Evolutionary conservation across 2,329 filamentous ascomycete species (phyloP).

Genomic region (Sclerotinia spermophila): DNA sequence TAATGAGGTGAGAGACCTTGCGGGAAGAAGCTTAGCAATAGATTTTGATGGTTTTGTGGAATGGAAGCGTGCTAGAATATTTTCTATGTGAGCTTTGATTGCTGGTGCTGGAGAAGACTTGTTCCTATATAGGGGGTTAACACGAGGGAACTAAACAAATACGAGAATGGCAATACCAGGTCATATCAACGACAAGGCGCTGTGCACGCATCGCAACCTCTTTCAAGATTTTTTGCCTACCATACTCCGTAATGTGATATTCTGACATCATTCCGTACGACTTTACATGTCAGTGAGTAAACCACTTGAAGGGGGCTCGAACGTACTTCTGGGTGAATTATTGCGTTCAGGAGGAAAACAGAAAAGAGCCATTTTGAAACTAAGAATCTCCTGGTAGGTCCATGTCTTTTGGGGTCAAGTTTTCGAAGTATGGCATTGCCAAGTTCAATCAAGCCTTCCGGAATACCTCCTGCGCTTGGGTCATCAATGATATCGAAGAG

Average conservation of each 20-base stretch:
- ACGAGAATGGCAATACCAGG: conserved; percentile 44
- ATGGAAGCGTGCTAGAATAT: conserved; percentile 62
- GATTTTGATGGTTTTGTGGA: conserved; percentile 42
- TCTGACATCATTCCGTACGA: conserved; percentile 72
- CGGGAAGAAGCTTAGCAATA: conserved; percentile 60
- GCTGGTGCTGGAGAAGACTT: conserved; percentile 60
- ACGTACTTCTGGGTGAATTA: conserved; percentile 81
- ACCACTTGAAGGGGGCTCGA: conserved; percentile 17
- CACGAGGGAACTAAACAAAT: neutral
- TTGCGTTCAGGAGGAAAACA: conserved; percentile 75
- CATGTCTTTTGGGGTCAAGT: conserved; percentile 67
- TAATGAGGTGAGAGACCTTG: conserved; percentile 67
- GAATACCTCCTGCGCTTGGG: conserved; percentile 78
- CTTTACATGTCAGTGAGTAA: conserved; percentile 30
- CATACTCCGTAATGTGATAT: conserved; percentile 89
- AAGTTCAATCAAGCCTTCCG: conserved; percentile 78
- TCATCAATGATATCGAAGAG: conserved; percentile 86
- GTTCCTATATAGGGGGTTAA: conserved; percentile 40
- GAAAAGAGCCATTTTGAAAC: conserved; percentile 92
- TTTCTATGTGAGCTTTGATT: conserved; percentile 67
- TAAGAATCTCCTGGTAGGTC: conserved; percentile 76
- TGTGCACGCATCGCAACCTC: conserved; percentile 79
- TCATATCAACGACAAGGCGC: conserved; percentile 73
- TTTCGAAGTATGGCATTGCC: conserved; percentile 79
- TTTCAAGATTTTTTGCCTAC: conserved; percentile 74